Conservation (phyloP, 2,329 filamentous ascomycete species). For the Fusarium sp. region DNA sequence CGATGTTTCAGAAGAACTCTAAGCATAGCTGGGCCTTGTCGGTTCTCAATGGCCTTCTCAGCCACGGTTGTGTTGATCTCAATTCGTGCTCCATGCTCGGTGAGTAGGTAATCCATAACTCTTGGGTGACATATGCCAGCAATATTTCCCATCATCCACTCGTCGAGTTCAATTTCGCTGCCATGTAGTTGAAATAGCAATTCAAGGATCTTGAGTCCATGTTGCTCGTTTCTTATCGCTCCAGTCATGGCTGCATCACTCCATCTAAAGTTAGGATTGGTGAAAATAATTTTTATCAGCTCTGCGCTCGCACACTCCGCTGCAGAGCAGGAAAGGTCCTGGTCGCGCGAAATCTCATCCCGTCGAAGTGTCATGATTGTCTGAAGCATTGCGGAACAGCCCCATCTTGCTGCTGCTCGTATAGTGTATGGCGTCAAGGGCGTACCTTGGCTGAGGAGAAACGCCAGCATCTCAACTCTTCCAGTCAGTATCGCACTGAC, state of each 20-base stretch:
- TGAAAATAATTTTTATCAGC: slow-evolving; percentile 26
- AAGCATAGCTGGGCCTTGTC: slow-evolving; percentile 32
- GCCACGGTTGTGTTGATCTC: slow-evolving; percentile 22
- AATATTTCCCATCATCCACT: slow-evolving; percentile 36
- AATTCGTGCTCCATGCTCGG: slow-evolving; percentile 18
- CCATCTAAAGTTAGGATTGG: slow-evolving; percentile 24
- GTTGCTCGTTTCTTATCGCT: slow-evolving; percentile 22
- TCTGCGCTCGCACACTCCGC: slow-evolving; percentile 23
- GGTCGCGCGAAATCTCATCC: slow-evolving; percentile 29
- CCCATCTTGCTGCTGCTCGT: slow-evolving; percentile 29
- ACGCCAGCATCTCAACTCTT: slow-evolving; percentile 31
- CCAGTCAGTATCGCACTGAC: slow-evolving; percentile 29
- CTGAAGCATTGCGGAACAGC: slow-evolving; percentile 20
- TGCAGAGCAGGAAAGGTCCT: slow-evolving; percentile 28
- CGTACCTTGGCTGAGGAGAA: slow-evolving; percentile 30
- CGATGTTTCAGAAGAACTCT: slow-evolving; percentile 31
- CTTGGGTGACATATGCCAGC: slow-evolving; percentile 24
- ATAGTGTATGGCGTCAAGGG: slow-evolving; percentile 28
- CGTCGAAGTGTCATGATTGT: slow-evolving; percentile 28
- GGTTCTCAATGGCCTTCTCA: slow-evolving; percentile 31
- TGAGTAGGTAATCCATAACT: slow-evolving; percentile 30
- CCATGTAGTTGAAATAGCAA: slow-evolving; percentile 23
- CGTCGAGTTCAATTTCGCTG: slow-evolving; percentile 16
- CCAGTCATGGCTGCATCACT: slow-evolving; percentile 29
- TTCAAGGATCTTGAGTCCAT: slow-evolving; percentile 20